Percentiles rank a stretch among this genome's conserved stretches.
Conservation (phyloP, 1,284 basidiomycete genomes). For the Cutaneotrichosporon daszewskae region DNA sequence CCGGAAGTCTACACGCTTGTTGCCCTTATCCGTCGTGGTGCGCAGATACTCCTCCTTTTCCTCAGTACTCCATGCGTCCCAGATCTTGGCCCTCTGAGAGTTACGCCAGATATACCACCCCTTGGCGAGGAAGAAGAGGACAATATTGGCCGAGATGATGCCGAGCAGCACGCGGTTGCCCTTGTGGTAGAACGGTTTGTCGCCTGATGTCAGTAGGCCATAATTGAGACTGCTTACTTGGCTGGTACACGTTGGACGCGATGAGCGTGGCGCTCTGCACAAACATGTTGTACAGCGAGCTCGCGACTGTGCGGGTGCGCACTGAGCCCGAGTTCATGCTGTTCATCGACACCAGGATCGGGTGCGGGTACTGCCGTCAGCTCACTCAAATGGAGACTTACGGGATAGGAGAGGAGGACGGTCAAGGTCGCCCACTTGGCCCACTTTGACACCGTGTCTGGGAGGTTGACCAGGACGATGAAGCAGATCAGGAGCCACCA, state of each 20-base stretch:
- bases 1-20: constrained; percentile 21
- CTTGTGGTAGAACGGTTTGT: constrained; percentile 31
- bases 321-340: constrained; percentile 34
- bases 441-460: constrained; percentile 21
- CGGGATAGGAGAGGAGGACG: constrained; percentile 14
- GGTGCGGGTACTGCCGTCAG: constrained; percentile 18
- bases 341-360: constrained; percentile 28
- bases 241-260: constrained; percentile 33
- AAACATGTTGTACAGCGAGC: constrained; percentile 36
- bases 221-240: background rate
- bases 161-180: constrained; percentile 32
- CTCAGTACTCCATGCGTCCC: constrained; percentile 25
- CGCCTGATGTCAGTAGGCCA: too few relatives aligned
- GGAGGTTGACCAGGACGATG: constrained; percentile 21
- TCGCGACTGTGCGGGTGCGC: constrained; percentile 34
- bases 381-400: background rate
- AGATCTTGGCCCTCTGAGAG: constrained; percentile 22
- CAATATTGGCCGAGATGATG: constrained; percentile 20
- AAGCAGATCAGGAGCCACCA: constrained; percentile 33
- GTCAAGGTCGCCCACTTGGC: constrained; percentile 15
- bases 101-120: constrained; percentile 24
- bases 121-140: constrained; percentile 21
- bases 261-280: constrained; percentile 31
- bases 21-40: constrained; percentile 29
- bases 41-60: constrained; percentile 25